These are phyloP conservation scores for Cyclospora cayetanensis DNA, from an alignment of 169 alveolate species.

Conservation along the genomic window DNA sequence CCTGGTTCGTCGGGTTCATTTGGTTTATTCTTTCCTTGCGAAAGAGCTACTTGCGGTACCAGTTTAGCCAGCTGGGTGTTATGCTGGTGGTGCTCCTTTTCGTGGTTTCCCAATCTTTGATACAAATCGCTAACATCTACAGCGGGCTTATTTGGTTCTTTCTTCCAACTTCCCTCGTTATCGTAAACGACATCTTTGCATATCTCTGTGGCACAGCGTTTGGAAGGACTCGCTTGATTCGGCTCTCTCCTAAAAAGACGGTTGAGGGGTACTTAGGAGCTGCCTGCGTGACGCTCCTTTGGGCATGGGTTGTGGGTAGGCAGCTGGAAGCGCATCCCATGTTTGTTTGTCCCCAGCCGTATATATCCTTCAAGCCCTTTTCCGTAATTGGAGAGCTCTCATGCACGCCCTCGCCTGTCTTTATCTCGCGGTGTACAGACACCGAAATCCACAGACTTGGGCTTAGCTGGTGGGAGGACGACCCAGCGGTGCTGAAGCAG, in stretches of 20 bases:
- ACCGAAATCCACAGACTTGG: neutral
- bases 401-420: slow-evolving; percentile 77
- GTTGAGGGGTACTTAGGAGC: slow-evolving; percentile 97
- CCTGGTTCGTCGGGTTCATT: slow-evolving; percentile 91
- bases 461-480: neutral
- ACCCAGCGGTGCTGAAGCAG: slow-evolving; percentile 47
- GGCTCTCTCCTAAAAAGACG: slow-evolving; percentile 98
- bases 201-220: slow-evolving; percentile 95
- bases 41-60: slow-evolving; percentile 90
- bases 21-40: slow-evolving; percentile 91
- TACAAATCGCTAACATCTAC: slow-evolving; percentile 92
- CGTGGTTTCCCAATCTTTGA: slow-evolving; percentile 84
- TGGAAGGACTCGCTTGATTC: slow-evolving; percentile 94
- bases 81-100: slow-evolving; percentile 83
- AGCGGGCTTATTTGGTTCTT: slow-evolving; percentile 97
- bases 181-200: slow-evolving; percentile 95
- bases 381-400: slow-evolving; percentile 70
- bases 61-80: slow-evolving; percentile 93
- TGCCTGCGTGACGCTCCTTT: slow-evolving; percentile 65
- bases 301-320: slow-evolving; percentile 76
- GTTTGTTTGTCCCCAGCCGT: slow-evolving; percentile 92
- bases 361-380: slow-evolving; percentile 83
- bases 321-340: slow-evolving; percentile 80
- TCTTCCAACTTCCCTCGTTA: slow-evolving; percentile 94
- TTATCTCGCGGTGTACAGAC: slow-evolving; percentile 59